Evolutionary conservation across 495 filamentous ascomycete genomes (phyloP), one percentile per base, ranked within the genome.

Genomic region (Tuber melanosporum): DNA sequence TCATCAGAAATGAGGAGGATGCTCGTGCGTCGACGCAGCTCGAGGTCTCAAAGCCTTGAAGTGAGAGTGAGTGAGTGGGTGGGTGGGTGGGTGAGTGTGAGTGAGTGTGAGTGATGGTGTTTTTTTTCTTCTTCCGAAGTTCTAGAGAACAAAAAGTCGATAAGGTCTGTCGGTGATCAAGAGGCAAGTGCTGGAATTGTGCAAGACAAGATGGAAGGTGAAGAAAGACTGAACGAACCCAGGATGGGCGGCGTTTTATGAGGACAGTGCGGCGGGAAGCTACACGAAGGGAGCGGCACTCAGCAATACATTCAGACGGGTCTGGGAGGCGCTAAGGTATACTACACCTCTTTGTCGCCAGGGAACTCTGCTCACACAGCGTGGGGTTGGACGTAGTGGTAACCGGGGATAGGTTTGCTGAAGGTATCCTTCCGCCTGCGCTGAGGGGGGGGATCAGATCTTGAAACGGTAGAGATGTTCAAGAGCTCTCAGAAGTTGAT

Each of bases 301-400:
- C 71, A 73, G 71, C 74, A 71, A 72, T 80, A 70, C n/a, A 62
- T 71, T 69, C 77, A 66, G 79, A 80, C 45, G 44, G 73, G 79
- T 75, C 45, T 75, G 73, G 73, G 43, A 73, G 71, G 43, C 74
- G 74, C 77, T 80, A 80, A 80, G 62, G 78, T 80, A 52, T 39
- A 66, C 66, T 80, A 76, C 76, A 47, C 78, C 77, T 76, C 78
- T 80, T 80, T 80, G 78, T 80, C 78, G 74, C 73, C 44, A 80
- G 57, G 73, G 77, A 74, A 78, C 71, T n/a, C 71, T 80, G 71
- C 71, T 80, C 71, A 42, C 43, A 76, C 79, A 79, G 57, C 62
- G 78, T 73, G 42, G 73, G 74, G 52, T n/a, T 75, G n/a, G 22
- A 22, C 46, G 71, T 41, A 71, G 39, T 22, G 39, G 73, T 49